phyloP scores from a whole-genome alignment of 2,329 filamentous ascomycete genomes.

The Moelleriella libera region DNA sequence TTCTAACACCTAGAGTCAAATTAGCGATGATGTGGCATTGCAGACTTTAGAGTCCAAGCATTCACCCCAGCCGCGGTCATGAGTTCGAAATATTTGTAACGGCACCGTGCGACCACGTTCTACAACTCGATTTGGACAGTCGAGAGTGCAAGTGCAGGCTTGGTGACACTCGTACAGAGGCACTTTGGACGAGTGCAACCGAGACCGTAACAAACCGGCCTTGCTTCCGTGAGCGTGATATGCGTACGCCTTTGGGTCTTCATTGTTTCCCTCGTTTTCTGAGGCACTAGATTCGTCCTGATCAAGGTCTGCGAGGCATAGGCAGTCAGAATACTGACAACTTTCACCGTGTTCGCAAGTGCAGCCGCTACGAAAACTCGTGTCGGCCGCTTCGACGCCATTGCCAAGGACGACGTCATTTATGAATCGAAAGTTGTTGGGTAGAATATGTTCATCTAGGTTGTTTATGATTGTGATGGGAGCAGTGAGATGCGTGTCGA shows the following conservation, averaged over 20 bases:
- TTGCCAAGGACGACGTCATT: conserved; percentile 41
- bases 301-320: conserved; percentile 52
- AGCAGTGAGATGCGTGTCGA: conserved; percentile 29
- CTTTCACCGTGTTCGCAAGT: conserved; percentile 45
- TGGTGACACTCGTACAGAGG: conserved; percentile 73
- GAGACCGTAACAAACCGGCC: conserved; percentile 36
- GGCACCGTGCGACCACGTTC: conserved; percentile 57
- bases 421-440: conserved; percentile 56
- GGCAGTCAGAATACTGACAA: conserved; percentile 55
- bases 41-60: conserved; percentile 3
- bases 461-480: conserved; percentile 53
- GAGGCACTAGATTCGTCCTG: conserved; percentile 1
- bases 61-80: conserved; percentile 60
- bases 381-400: conserved; percentile 44
- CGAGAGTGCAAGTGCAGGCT: conserved; percentile 47
- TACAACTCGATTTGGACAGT: conserved; percentile 64
- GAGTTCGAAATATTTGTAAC: conserved; percentile 64
- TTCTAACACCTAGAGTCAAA: conserved; percentile 40
- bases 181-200: conserved; percentile 35
- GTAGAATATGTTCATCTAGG: conserved; percentile 39
- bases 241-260: conserved; percentile 33
- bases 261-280: conserved; percentile 23
- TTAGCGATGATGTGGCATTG: too few species aligned
- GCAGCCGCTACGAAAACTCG: conserved; percentile 56
- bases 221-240: conserved; percentile 45